Percentiles rank a stretch among this genome's conserved stretches.
These are phyloP conservation scores for Porodaedalea pini DNA, from an alignment of 1,284 basidiomycete genomes.

Conservation along the genomic window DNA sequence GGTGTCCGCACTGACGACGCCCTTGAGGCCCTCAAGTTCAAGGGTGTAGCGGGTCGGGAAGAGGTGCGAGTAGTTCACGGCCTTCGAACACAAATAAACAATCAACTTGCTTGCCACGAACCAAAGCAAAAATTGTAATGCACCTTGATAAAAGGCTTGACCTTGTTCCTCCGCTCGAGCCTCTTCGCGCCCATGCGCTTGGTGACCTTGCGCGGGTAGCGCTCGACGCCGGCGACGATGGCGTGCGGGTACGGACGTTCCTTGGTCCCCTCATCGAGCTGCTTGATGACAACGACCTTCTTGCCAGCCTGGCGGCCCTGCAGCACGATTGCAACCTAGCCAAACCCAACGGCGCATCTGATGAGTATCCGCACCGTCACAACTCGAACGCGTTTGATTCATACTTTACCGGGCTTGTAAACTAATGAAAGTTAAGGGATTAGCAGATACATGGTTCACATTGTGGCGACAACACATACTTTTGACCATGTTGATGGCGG, in stretches of 20 bases:
- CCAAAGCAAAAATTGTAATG: conserved; percentile 26
- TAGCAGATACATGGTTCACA: conserved; percentile 29
- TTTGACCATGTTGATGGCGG: conserved; percentile 62
- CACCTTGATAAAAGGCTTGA: conserved; percentile 99
- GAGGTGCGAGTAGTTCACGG: conserved; percentile 94
- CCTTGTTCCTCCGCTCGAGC: conserved; percentile 84
- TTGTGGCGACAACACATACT: conserved; percentile 35
- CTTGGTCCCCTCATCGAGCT: conserved; percentile 84
- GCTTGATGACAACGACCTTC: conserved; percentile 90
- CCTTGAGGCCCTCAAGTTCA: conserved; percentile 91
- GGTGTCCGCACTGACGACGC: conserved; percentile 75
- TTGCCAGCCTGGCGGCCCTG: conserved; percentile 95
- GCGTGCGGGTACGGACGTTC: conserved; percentile 93
- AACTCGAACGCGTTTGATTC: conserved; percentile 12
- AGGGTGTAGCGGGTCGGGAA: conserved; percentile 97
- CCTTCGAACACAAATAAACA: conserved; percentile 38
- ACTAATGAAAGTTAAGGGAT: conserved; percentile 43
- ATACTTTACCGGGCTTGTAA: conserved; percentile 97
- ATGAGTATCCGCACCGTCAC: conserved; percentile 4
- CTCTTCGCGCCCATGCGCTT: conserved; percentile 96
- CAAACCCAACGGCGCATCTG: conserved; percentile 10
- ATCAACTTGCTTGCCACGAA: not conserved
- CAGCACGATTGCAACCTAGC: conserved; percentile 88
- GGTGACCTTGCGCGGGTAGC: conserved; percentile 95
- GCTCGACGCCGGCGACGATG: conserved; percentile 93